Conservation (phyloP, 2,329 filamentous ascomycete genomes). For the Colletotrichum siamense region DNA sequence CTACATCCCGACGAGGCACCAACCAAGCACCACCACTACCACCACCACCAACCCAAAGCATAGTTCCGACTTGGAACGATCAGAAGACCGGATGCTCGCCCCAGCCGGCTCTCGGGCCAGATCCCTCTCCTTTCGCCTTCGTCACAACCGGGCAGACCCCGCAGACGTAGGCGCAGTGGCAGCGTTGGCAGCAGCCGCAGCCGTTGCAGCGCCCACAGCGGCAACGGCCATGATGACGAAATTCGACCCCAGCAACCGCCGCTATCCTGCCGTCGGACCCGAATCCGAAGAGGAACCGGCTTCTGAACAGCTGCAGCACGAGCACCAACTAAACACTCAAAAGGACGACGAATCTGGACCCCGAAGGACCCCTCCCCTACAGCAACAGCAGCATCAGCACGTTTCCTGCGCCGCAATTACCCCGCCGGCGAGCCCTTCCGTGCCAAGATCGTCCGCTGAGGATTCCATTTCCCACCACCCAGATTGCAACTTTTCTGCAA, state of each 20-base stretch:
- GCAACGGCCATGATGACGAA: conserved; percentile 19
- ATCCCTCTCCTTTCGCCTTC: conserved; percentile 9
- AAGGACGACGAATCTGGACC: not conserved
- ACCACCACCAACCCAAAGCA: not conserved
- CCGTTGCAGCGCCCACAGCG: not conserved
- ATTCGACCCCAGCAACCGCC: not conserved
- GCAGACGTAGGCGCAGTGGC: not conserved
- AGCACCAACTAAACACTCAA: not conserved
- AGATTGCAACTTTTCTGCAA: conserved; percentile 2
- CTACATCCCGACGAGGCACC: not conserved
- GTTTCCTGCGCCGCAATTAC: conserved; percentile 12
- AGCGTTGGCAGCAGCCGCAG: not conserved
- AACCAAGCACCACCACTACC: not conserved
- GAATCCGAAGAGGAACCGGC: not conserved
- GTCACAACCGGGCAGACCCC: conserved; percentile 6
- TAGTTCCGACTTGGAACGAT: not conserved
- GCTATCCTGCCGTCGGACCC: not conserved
- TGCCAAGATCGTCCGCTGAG: conserved; percentile 7
- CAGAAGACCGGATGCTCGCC: conserved; percentile 9
- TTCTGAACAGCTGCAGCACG: not conserved
- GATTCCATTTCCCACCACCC: not conserved
- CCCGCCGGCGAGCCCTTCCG: conserved; percentile 18
- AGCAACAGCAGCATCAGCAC: not conserved
- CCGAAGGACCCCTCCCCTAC: not conserved
- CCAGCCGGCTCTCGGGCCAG: conserved; percentile 12